These are phyloP conservation scores for Gastrolobium villosum DNA, from an alignment of 306 rosid genomes.

Conservation along the genomic window DNA sequence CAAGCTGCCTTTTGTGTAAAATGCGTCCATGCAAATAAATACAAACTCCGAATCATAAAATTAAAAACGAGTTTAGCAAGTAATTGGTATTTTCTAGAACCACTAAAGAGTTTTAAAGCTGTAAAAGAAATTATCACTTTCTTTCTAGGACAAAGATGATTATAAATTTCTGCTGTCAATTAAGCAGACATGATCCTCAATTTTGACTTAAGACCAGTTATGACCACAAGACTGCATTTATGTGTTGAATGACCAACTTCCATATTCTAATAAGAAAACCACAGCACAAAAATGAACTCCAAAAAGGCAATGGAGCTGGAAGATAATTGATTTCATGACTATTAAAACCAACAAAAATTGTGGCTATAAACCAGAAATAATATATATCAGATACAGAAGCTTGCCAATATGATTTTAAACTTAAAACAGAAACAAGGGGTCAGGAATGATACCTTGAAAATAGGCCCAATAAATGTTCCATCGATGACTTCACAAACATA, in stretches of 20 bases:
- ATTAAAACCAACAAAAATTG: not conserved
- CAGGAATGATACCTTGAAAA: conserved; percentile 73
- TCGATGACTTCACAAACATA: conserved; percentile 85
- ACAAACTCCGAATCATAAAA: not conserved
- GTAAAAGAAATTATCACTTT: too few species aligned
- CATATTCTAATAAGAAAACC: too few species aligned
- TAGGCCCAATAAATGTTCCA: conserved; percentile 86
- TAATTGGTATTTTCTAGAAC: not conserved
- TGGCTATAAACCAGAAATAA: conserved; percentile 7
- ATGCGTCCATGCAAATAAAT: conserved; percentile 20
- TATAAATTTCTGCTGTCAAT: too few species aligned
- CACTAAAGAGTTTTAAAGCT: too few species aligned
- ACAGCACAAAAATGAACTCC: not conserved
- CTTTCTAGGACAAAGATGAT: too few species aligned
- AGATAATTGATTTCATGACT: not conserved
- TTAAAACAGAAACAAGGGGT: conserved; percentile 33
- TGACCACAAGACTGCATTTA: too few species aligned
- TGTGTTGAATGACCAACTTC: not conserved
- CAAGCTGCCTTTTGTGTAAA: conserved; percentile 2
- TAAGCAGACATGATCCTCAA: too few species aligned
- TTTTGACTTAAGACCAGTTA: too few species aligned
- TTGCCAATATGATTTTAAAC: conserved; percentile 24
- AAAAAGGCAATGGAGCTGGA: not conserved
- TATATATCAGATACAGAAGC: conserved; percentile 32
- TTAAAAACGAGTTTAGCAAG: not conserved